Evolutionary conservation across 345 rosid species (phyloP).

Genomic region (Eucalyptus urophylla): DNA sequence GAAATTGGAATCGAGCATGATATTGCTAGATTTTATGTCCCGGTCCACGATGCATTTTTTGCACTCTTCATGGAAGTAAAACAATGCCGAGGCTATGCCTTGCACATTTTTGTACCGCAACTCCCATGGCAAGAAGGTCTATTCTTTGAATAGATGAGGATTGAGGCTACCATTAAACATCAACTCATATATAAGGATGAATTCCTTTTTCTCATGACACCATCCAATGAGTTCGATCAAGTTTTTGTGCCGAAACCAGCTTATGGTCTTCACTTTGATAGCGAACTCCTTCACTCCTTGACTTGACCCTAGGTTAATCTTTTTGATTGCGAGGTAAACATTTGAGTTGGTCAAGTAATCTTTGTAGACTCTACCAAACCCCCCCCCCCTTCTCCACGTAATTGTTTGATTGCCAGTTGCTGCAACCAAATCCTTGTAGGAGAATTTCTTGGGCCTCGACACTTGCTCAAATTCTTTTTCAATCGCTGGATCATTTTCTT

Average conservation of each 20-base stretch:
- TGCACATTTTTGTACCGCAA: background rate
- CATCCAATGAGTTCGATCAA: background rate
- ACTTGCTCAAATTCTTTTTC: background rate
- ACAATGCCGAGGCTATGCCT: background rate
- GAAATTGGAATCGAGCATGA: background rate
- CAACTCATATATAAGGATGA: background rate
- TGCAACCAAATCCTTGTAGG: background rate
- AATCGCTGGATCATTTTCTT: background rate
- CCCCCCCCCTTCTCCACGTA: background rate
- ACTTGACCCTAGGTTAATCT: background rate
- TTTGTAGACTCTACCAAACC: background rate
- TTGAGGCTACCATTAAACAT: background rate
- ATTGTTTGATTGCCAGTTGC: background rate
- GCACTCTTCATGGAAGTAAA: background rate
- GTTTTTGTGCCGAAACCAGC: background rate
- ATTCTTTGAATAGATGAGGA: background rate
- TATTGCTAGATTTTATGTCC: background rate
- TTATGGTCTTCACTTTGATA: background rate
- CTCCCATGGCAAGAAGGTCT: background rate
- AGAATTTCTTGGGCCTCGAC: background rate
- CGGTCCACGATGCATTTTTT: accelerated
- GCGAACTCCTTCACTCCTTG: background rate
- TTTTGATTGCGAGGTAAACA: background rate
- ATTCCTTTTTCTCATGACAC: background rate
- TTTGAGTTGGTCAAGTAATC: background rate